Evolutionary conservation across 2,329 filamentous ascomycete genomes (phyloP).

Genomic region (Aureobasidium namibiae): DNA sequence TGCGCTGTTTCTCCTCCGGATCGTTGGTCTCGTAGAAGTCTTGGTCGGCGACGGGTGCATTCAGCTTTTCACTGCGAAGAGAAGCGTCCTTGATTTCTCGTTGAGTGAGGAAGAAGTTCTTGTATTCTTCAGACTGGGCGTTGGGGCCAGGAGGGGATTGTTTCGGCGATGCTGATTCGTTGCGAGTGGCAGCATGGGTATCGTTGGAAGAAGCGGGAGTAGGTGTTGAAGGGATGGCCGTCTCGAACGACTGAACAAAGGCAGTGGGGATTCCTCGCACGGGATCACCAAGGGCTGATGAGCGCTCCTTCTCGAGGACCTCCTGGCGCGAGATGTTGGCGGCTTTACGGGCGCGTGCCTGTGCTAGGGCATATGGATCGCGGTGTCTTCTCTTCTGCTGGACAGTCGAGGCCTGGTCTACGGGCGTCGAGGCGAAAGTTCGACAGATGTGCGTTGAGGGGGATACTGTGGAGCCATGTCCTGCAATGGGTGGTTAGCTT

Average conservation of each 20-base stretch:
- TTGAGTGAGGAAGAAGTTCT: conserved; percentile 70
- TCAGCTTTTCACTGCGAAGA: conserved; percentile 59
- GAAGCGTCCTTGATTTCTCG: conserved; percentile 60
- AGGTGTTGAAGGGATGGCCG: conserved; percentile 36
- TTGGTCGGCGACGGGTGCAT: conserved; percentile 43
- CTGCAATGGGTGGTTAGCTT: neutral
- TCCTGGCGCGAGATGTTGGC: conserved; percentile 71
- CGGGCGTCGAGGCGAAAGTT: conserved; percentile 55
- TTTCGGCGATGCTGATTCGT: conserved; percentile 12
- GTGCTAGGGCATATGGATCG: conserved; percentile 75
- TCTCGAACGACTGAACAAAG: conserved; percentile 75
- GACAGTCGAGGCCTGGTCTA: conserved; percentile 46
- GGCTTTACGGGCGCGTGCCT: conserved; percentile 74
- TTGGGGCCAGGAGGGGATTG: conserved; percentile 15
- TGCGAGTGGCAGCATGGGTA: neutral
- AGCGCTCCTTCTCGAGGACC: conserved; percentile 57
- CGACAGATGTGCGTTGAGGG: conserved; percentile 17
- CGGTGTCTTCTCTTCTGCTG: conserved; percentile 58
- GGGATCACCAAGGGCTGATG: conserved; percentile 63
- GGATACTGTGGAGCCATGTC: conserved; percentile 6
- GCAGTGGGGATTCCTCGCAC: conserved; percentile 71
- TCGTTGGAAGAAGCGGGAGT: conserved; percentile 14
- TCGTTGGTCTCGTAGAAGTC: conserved; percentile 12
- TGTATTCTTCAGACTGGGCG: conserved; percentile 34
- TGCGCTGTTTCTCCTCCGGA: conserved; percentile 18